Conservation (phyloP, 2,329 filamentous ascomycete species). For the Clonostachys rhizophaga region DNA sequence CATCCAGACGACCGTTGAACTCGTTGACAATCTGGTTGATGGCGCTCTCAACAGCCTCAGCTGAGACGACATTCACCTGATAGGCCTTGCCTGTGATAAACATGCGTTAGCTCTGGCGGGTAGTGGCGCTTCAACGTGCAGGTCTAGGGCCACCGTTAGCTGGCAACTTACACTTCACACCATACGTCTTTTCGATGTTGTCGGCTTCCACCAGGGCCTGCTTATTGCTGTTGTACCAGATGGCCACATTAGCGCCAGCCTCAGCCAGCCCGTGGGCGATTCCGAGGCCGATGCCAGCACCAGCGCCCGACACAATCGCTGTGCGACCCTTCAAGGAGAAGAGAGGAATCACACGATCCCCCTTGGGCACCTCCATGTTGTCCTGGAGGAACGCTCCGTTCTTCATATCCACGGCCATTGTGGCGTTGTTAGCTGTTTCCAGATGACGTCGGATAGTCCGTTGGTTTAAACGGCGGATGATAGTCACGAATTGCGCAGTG, state of each 20-base stretch:
- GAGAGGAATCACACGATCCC: conserved; percentile 53
- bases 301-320: conserved; percentile 65
- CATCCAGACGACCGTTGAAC: conserved; percentile 70
- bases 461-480: not conserved
- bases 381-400: conserved; percentile 52
- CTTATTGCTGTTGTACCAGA: conserved; percentile 69
- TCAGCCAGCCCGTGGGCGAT: conserved; percentile 63
- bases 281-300: conserved; percentile 61
- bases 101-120: not conserved
- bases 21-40: conserved; percentile 54
- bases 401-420: conserved; percentile 20
- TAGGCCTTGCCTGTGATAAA: conserved; percentile 52
- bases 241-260: conserved; percentile 66
- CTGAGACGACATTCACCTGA: conserved; percentile 54
- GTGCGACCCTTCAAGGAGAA: conserved; percentile 68
- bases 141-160: not conserved
- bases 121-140: not conserved
- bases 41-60: conserved; percentile 42
- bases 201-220: conserved; percentile 57
- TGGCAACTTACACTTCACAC: conserved; percentile 56
- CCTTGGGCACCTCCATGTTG: conserved; percentile 41
- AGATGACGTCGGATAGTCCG: not conserved
- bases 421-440: not conserved
- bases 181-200: conserved; percentile 60
- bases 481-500: not conserved